Evolutionary conservation across 2,329 filamentous ascomycete species (phyloP).

Genomic region (Cercospora beticola): DNA sequence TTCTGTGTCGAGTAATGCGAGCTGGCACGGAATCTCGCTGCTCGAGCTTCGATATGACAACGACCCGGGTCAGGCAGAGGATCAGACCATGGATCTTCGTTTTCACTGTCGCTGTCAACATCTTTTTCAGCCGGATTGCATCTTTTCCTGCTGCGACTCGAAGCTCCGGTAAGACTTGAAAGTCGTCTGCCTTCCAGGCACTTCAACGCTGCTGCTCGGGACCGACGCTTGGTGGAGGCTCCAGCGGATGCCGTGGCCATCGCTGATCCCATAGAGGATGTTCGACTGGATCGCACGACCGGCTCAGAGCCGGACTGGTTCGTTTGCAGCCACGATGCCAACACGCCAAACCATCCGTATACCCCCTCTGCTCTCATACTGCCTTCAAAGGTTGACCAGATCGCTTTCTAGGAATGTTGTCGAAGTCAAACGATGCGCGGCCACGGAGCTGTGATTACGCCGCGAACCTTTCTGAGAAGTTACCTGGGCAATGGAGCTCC

Average conservation of each 20-base stretch:
- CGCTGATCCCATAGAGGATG: constrained; percentile 3
- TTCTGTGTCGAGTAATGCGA: background rate
- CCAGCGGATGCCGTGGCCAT: background rate
- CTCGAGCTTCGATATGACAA: background rate
- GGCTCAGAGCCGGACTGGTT: background rate
- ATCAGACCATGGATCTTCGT: constrained; percentile 6
- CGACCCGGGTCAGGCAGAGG: background rate
- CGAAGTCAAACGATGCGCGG: background rate
- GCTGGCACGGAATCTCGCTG: background rate
- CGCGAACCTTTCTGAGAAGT: background rate
- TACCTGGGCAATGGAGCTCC: background rate
- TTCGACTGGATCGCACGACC: background rate
- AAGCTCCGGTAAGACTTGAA: background rate
- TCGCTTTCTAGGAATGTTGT: background rate
- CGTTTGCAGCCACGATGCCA: constrained; percentile 9
- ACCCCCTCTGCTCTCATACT: background rate
- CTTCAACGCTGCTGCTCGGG: constrained; percentile 8
- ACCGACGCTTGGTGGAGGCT: constrained; percentile 7
- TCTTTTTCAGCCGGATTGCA: background rate
- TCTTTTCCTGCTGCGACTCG: background rate
- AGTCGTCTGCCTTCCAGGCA: constrained; percentile 9
- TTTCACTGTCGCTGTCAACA: background rate
- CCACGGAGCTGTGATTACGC: background rate
- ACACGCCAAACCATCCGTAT: constrained; percentile 6
- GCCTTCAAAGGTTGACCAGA: background rate